Base-by-base conservation (phyloP, 106 monocot species). In the Allium sativum region DNA sequence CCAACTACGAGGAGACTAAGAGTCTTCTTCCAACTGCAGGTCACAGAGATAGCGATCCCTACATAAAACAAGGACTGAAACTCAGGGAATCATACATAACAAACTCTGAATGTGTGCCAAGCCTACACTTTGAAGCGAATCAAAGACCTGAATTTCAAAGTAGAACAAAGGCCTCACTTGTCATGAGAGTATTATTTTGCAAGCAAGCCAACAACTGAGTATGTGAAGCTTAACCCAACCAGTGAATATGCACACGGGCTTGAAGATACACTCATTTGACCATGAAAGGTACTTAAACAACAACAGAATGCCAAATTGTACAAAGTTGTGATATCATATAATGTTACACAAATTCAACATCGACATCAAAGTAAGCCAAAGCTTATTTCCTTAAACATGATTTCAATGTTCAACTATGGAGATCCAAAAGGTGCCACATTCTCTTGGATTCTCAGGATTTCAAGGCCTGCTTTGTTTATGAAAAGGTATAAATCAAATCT, bases 241-340 rank as follows among this genome's bases (percentile, higher is more conserved):
- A 88, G 93, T 16, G 93, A 93, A 9, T 93, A 93, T 44, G 82
- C 84, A 15, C 93, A 84, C 52, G 93, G 93, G 7, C 56, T 93
- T 12, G 93, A 93, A 65, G 93, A 93, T 66, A 93, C 93, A 17
- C 75, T 93, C 52, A 93, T 93, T 64, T 93, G 70, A 93, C 93
- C 60, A 93, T 93, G 93, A 93, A 93, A 79, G 93, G 93, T 63
- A 82, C n/a, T n/a, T n/a, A n/a, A n/a, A n/a, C n/a, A n/a, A n/a
- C n/a, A n/a, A n/a, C n/a, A n/a, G n/a, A n/a, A n/a, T n/a, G n/a
- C n/a, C n/a, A n/a, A n/a, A n/a, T n/a, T n/a, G n/a, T n/a, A n/a
- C n/a, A n/a, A n/a, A n/a, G n/a, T n/a, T n/a, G n/a, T n/a, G n/a
- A n/a, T n/a, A n/a, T n/a, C n/a, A n/a, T n/a, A n/a, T n/a, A n/a